These are phyloP conservation scores for Westerdykella aurantiaca DNA, from an alignment of 2,329 filamentous ascomycete species.

Conservation along the genomic window DNA sequence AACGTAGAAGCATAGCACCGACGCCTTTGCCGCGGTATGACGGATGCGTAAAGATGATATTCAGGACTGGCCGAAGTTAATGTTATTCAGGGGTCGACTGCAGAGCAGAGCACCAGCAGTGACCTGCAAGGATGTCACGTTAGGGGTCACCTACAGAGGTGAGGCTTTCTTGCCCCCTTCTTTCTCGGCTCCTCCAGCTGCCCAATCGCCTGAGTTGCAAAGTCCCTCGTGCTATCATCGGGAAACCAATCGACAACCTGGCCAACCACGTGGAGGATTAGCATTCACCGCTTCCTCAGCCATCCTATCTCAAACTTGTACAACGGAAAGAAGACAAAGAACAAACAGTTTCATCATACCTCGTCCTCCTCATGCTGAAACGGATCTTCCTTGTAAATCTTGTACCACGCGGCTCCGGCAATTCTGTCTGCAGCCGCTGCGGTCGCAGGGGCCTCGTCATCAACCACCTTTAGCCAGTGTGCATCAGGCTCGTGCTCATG, in stretches of 20 bases:
- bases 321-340: background rate
- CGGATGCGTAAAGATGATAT: conserved; percentile 32
- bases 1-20: conserved; percentile 29
- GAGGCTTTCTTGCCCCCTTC: background rate
- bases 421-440: conserved; percentile 14
- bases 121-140: background rate
- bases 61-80: conserved; percentile 18
- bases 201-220: conserved; percentile 1
- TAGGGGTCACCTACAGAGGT: background rate
- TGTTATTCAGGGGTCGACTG: background rate
- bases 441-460: conserved; percentile 3
- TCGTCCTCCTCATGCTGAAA: conserved; percentile 10
- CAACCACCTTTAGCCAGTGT: conserved; percentile 27
- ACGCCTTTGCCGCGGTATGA: conserved; percentile 26
- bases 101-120: background rate
- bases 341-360: conserved; percentile 1
- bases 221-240: conserved; percentile 5
- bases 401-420: conserved; percentile 28
- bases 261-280: too few species aligned
- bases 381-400: conserved; percentile 14
- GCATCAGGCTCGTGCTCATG: conserved; percentile 13
- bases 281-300: too few species aligned
- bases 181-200: background rate
- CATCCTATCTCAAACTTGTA: too few species aligned
- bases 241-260: conserved; percentile 3